phyloP scores from a whole-genome alignment of 2,329 filamentous ascomycete species.

The Trichoderma simmonsii region DNA sequence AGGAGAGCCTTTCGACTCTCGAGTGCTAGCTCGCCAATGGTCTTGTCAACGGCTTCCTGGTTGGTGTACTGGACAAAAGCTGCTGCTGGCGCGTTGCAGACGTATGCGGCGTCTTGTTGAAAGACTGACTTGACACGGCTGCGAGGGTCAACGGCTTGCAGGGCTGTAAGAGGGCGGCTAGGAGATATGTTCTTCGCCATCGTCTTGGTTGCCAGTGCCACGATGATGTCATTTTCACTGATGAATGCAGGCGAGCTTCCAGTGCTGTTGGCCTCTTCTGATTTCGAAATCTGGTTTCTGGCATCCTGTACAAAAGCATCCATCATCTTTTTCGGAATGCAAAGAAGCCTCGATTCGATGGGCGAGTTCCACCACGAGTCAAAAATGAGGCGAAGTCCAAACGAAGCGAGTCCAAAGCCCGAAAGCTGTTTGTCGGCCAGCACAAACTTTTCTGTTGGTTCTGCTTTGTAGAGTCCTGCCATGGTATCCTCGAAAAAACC shows the following conservation, averaged over 20 bases:
- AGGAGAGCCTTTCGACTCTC: background rate
- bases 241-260: background rate
- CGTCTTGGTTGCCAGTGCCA: background rate
- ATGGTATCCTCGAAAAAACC: background rate
- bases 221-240: conserved; percentile 5
- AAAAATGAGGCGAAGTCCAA: conserved; percentile 1
- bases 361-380: background rate
- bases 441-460: background rate
- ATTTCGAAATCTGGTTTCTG: background rate
- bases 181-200: background rate
- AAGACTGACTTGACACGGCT: conserved; percentile 2
- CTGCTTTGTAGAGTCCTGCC: background rate
- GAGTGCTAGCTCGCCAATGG: background rate
- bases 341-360: background rate
- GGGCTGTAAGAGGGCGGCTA: background rate
- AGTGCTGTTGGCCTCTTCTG: background rate
- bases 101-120: background rate
- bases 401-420: background rate
- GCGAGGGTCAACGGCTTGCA: conserved; percentile 2
- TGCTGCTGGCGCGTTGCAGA: background rate
- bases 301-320: background rate
- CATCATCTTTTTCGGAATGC: conserved; percentile 4
- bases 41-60: background rate
- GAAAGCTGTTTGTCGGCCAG: background rate
- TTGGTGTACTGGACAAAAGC: background rate